Evolutionary conservation across 2,329 filamentous ascomycete genomes (phyloP), one percentile per base, ranked within the genome.

Genomic region (Sphaceloma murrayae): DNA sequence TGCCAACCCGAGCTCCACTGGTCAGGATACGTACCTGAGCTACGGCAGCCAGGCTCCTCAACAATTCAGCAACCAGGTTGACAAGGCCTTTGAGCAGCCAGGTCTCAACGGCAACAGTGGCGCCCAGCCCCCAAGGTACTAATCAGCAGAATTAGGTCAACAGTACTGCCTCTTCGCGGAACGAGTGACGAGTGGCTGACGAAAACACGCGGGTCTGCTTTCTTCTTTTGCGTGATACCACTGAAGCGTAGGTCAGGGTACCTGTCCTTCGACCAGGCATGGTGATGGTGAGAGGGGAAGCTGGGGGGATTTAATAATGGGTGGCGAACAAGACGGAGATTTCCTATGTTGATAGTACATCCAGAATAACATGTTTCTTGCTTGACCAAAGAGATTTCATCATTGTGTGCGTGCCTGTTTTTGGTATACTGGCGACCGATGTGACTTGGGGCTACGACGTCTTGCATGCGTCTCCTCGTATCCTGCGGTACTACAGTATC

Each of bases 211-310:
- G 36, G 17, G 27, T 40, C 16, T 17, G 22, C 19, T 40, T 40
- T n/a, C 18, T 40, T 30, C 6, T 40, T 40, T 22, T 40, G 27
- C 36, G 36, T 40, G 36, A 40, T 40, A 40, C 36, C 36, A 40
- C 36, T 40, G 14, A 40, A 40, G 36, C 36, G 36, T 19, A 27
- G 33, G n/a, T 40, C 36, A 26, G 16, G 19, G 36, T n/a, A 11
- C 18, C 16, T 30, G 16, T 45, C 31, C 29, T 18, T 45, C 31
- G 31, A 45, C 43, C 31, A 31, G 19, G 34, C 43, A 45, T 45
- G 31, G 43, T 36, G 36, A 34, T 34, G 31, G 24, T 27, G 22
- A 5, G 40, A 29, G 2, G 30, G 21, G 30, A 22, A 32, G 36
- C 2, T 11, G 24, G 34, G 34, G n/a, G n/a, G n/a, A n/a, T n/a